Base-by-base conservation (phyloP, 441 rosid genomes). In the Adansonia madagascariensis region DNA sequence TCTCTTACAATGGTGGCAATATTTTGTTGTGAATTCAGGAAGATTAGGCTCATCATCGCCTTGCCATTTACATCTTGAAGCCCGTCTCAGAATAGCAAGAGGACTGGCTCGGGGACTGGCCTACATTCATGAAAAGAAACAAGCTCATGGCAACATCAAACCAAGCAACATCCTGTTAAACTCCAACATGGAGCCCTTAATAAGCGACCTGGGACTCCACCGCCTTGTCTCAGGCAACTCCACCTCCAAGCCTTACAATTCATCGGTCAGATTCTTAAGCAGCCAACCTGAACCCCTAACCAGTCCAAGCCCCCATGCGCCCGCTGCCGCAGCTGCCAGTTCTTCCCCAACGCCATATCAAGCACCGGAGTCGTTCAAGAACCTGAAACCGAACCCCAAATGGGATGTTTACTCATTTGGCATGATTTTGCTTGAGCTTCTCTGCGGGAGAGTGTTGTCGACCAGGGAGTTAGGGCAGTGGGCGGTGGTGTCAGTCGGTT, bases 391-490 rank as follows among this genome's bases (percentile, higher is more conserved):
- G 27, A 90, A 79, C 84, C 76, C 89, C 1, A 94, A 88, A 74
- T 89, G 95, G 92, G 98, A 94, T 15, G 92, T 90, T 9, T 94
- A 86, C 74, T 85, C 97, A 0, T 91, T 89, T 0, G 98, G 97
- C 15, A 60, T 88, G 0, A 75, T 94, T 43, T 72, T 92, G 80
- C 88, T 95, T 39, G 97, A 93, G 84, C 94, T 95, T 77, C 87
- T 95, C 14, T 86, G 83, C 0, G 97, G 97, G 2, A 86, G 89
- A 81, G 90, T 78, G 55, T 50, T 50, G 17, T 50, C 55, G 4
- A 12, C 55, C 15, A 50, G n/a, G n/a, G 55, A 50, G n/a, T 12
- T 50, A 11, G 55, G 11, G 55, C 55, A 88, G 83, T 0, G 97
- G 97, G 2, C 85, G 89, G 79, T 39, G 55, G 90, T 78, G 41